A percentile compares a stretch with the other conserved stretches of the same genome.
Evolutionary conservation across 352 stramenopile species (phyloP).

Genomic region (Globisporangium apiculatum): DNA sequence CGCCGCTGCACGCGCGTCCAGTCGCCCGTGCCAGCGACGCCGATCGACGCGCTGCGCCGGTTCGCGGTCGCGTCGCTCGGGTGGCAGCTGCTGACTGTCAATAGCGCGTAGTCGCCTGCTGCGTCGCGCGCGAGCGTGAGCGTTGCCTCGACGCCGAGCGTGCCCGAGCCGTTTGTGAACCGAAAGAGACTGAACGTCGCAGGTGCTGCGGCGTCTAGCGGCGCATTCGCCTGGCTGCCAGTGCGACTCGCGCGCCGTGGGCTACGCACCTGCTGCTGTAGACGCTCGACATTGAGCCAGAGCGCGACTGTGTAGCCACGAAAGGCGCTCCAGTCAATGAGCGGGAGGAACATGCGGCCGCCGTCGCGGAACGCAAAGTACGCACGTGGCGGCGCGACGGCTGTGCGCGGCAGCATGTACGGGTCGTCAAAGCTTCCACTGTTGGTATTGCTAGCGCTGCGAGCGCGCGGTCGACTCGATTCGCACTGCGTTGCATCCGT

Average conservation of each 20-base stretch:
- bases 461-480: not conserved
- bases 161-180: conserved; percentile 63
- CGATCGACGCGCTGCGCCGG: conserved; percentile 25
- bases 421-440: conserved; percentile 9
- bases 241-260: not conserved
- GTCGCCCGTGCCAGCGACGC: conserved; percentile 10
- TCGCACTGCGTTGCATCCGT: not conserved
- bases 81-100: conserved; percentile 53
- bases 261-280: not conserved
- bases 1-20: conserved; percentile 57
- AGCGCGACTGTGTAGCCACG: conserved; percentile 72
- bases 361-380: conserved; percentile 64
- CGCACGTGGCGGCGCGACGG: conserved; percentile 39
- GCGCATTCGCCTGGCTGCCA: not conserved
- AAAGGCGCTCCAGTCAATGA: conserved; percentile 75
- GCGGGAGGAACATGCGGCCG: conserved; percentile 62
- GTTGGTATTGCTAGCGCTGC: not conserved
- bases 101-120: conserved; percentile 18
- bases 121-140: conserved; percentile 41
- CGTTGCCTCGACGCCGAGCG: conserved; percentile 60
- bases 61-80: conserved; percentile 16
- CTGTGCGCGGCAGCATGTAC: conserved; percentile 24
- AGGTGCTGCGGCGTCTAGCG: not conserved
- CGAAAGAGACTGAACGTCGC: conserved; percentile 67
- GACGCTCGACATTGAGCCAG: conserved; percentile 58